Base-by-base conservation (phyloP, 768 basidiomycete species). In the Suillus variegatus region DNA sequence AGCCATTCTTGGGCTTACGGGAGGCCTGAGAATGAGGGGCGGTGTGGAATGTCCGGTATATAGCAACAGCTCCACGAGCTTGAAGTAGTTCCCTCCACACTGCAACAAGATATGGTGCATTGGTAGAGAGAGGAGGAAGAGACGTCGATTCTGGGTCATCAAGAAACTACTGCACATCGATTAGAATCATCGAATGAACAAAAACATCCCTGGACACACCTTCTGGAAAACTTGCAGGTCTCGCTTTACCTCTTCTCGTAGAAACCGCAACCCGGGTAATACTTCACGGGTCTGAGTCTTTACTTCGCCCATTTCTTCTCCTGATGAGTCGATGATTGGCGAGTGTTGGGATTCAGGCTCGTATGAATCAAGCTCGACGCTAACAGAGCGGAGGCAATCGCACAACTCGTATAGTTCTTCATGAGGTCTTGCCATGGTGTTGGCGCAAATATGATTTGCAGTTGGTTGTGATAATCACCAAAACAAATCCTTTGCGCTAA, bases 51-150 rank as follows among this genome's bases (percentile, higher is more conserved):
- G 79, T 84, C 68, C 84, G 87, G 72, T 87, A 87, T 22, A 95
- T 79, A 0, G 85, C 81, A 12, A 92, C 77, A 0, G 88, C 89
- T 16, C 77, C 79, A 1, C 82, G 82, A 3, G 91, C 88, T 66
- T 82, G 81, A 12, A 88, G 66, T 1, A 94, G 81, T 72, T 95
- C 92, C 62, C 90, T 83, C 92, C 93, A 95, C 0, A 95, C 91
- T 0, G 92, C 88, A 14, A 90, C 80, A 36, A 93, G 81, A 70
- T 94, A 92, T 12, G 90, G 90, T 0, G 92, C 89, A 75, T 95
- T 95, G 10, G 89, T 92, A 0, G 89, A 89, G 25, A 86, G 78
- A 5, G 86, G 73, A 1, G 86, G 84, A 1, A 83, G 75, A n/a
- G 79, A 73, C 18, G 71, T 78, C 47, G 79, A 82, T 35, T 78